These are phyloP conservation scores for Claviceps humidiphila DNA, from an alignment of 2,329 filamentous ascomycete species.

Conservation along the genomic window DNA sequence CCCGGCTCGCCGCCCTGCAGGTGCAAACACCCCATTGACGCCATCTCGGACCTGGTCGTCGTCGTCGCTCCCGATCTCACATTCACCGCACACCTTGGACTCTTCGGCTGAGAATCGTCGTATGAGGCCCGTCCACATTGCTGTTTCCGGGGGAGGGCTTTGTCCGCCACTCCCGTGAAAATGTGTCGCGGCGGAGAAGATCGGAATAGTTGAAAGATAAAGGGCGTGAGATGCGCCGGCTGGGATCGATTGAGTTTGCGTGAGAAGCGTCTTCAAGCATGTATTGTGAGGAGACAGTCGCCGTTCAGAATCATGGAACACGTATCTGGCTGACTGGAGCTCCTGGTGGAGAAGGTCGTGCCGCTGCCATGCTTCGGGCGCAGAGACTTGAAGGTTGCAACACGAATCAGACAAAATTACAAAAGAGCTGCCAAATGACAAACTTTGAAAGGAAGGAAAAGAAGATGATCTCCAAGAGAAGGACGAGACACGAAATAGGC, in stretches of 20 bases:
- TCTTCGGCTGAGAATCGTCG: constrained; percentile 49
- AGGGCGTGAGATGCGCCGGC: not conserved
- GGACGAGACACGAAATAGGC: not conserved
- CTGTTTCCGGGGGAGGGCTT: constrained; percentile 6
- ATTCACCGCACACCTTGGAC: constrained; percentile 16
- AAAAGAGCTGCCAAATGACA: not conserved
- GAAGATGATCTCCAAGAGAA: not conserved
- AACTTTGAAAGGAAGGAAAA: not conserved
- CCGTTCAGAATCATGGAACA: constrained; percentile 1
- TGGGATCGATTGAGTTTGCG: not conserved
- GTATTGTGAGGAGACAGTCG: not conserved
- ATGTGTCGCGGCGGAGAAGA: not conserved
- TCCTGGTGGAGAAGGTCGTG: constrained; percentile 1
- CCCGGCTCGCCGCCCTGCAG: constrained; percentile 34
- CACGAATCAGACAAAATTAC: no score
- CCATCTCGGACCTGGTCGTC: constrained; percentile 25
- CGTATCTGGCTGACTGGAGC: not conserved
- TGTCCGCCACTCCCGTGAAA: no score
- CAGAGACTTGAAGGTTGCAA: not conserved
- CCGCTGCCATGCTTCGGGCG: not conserved
- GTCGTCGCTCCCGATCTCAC: constrained; percentile 10
- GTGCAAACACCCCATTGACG: constrained; percentile 43
- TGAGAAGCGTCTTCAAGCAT: not conserved
- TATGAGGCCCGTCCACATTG: constrained; percentile 48
- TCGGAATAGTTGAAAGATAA: not conserved